Conservation (phyloP, 2,329 filamentous ascomycete genomes). For the Diaporthe aspalathi region DNA sequence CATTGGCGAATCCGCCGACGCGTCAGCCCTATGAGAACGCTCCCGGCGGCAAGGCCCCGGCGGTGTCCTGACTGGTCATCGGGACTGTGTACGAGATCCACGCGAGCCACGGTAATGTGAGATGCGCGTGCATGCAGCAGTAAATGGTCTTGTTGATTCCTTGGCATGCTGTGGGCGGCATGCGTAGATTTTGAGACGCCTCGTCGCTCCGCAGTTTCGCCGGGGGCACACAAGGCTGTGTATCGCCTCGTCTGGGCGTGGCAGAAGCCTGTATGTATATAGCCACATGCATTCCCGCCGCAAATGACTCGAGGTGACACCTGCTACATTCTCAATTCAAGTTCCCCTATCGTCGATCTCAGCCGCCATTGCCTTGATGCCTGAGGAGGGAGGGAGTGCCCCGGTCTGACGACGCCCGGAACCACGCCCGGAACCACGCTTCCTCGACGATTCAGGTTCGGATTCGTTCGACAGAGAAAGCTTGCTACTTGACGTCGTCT, state of each 20-base stretch:
- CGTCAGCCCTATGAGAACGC: slow-evolving; percentile 21
- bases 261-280: slow-evolving; percentile 8
- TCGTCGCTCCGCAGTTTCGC: background rate
- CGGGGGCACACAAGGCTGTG: background rate
- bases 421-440: background rate
- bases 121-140: slow-evolving; percentile 12
- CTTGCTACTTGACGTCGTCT: slow-evolving; percentile 1
- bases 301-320: slow-evolving; percentile 6
- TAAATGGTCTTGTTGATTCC: background rate
- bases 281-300: background rate
- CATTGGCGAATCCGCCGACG: background rate
- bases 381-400: background rate
- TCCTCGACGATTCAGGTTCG: background rate
- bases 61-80: background rate
- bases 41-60: background rate
- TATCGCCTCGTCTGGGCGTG: slow-evolving; percentile 4
- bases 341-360: background rate
- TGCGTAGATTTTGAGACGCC: background rate
- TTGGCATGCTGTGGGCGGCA: slow-evolving; percentile 6
- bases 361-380: background rate
- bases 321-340: background rate
- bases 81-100: slow-evolving; percentile 14
- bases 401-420: background rate
- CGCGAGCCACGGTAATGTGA: background rate
- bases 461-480: background rate